Base-by-base conservation (phyloP, 805 yeast species). In the Kluyveromyces wickerhamii region DNA sequence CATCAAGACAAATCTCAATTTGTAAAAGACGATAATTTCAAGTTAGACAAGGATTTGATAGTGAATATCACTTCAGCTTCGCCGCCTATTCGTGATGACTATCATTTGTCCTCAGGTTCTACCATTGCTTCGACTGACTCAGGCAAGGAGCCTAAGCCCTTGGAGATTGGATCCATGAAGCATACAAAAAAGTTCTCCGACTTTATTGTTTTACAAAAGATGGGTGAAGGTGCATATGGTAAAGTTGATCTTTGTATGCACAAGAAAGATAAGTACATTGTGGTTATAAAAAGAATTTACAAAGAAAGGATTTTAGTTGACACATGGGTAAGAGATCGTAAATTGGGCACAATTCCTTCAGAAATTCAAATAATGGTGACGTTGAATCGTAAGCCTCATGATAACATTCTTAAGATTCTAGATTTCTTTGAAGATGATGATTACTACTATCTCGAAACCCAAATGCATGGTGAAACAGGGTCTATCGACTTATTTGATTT, bases 201-300 rank as follows among this genome's bases (percentile, higher is more conserved):
- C 53, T 92, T 85, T 48, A 59, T 63, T 1, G 71, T 83, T 1
- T 29, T 86, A 28, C 81, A 83, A 53, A 74, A 77, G 42, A 74
- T 92, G 77, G 98, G 98, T 1, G 89, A 83, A 56, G 98, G 98
- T 24, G 96, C 97, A 0, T 92, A 92, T 52, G 98, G 98, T 9
- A 84, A 85, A 52, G 98, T 92, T 13, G 79, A 85, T 17, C 67
- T 85, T 16, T 92, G 84, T 4, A 72, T 72, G 54, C 82, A 79
- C 50, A 72, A 70, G 29, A 65, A 69, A 18, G 86, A 82, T 45
- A 59, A 60, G 2, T 79, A 83, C 54, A 72, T 68, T 41, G 79
- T 86, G 26, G 84, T 92, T 12, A 74, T 88, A 39, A 92, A 92
- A 57, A 77, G 94, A 47, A 92, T 92, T 32, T 82, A 84, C 53